A percentile compares a stretch with the other conserved stretches of the same genome.
Conservation (phyloP, 2,329 filamentous ascomycete genomes). For the Colletotrichum cordylinicola region DNA sequence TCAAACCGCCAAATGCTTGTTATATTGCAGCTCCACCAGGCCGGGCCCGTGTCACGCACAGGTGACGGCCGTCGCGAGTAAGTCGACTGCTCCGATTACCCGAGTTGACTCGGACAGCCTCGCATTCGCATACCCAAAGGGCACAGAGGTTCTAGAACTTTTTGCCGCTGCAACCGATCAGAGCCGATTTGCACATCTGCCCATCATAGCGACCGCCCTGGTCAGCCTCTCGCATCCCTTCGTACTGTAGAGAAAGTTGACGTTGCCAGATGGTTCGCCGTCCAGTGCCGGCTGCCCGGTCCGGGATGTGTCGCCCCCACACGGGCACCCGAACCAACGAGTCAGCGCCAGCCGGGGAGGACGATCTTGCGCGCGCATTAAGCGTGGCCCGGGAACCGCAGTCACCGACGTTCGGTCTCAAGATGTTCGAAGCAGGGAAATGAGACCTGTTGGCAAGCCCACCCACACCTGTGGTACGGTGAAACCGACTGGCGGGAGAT, state of each 20-base stretch:
- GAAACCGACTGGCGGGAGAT: neutral
- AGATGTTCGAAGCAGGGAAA: rapidly evolving
- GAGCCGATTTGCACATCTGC: neutral
- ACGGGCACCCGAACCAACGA: neutral
- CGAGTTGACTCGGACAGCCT: neutral
- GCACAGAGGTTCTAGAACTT: neutral
- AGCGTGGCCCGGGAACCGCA: neutral
- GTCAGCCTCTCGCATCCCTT: neutral
- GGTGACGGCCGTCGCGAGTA: neutral
- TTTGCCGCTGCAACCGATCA: neutral
- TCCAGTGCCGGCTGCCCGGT: neutral
- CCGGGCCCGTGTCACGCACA: neutral
- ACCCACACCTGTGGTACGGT: neutral
- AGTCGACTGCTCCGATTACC: neutral
- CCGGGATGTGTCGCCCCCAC: neutral
- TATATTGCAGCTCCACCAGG: neutral
- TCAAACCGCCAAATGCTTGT: neutral
- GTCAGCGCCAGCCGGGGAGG: neutral
- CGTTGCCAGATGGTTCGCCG: neutral
- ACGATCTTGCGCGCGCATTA: neutral
- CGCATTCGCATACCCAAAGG: neutral
- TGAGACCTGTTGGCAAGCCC: neutral
- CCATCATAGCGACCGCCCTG: rapidly evolving
- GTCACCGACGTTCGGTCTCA: neutral
- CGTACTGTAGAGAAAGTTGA: neutral